phyloP scores from a whole-genome alignment of 2,329 filamentous ascomycete species.

The Exutisphaerella laricina region DNA sequence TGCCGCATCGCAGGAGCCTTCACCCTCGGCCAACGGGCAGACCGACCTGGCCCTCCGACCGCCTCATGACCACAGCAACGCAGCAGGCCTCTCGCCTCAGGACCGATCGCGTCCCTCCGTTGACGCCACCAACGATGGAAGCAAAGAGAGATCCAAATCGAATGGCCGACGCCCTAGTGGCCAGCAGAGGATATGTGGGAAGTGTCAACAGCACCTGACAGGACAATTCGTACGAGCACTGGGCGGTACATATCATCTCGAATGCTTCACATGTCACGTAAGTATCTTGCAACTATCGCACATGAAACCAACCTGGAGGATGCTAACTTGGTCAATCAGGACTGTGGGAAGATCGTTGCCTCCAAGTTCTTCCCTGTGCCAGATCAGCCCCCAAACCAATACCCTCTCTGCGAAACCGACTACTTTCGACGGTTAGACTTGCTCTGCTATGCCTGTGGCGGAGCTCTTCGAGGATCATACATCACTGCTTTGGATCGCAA shows the following conservation, averaged over 20 bases:
- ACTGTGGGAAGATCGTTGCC: conserved; percentile 93
- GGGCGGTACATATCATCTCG: conserved; percentile 89
- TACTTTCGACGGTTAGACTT: conserved; percentile 91
- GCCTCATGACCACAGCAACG: conserved; percentile 9
- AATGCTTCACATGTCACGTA: conserved; percentile 97
- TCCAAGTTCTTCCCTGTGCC: conserved; percentile 99
- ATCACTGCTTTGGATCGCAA: conserved; percentile 97
- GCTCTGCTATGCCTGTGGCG: conserved; percentile 85
- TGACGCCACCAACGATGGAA: conserved; percentile 17
- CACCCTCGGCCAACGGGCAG: conserved; percentile 17
- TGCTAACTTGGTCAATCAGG: conserved; percentile 52
- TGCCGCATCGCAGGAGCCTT: conserved; percentile 7
- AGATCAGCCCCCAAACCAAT: conserved; percentile 81
- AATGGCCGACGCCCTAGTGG: conserved; percentile 28
- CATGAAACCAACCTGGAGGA: conserved; percentile 7
- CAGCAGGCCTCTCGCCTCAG: conserved; percentile 8
- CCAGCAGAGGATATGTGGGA: conserved; percentile 57
- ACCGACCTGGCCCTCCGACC: conserved; percentile 14
- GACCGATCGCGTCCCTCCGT: conserved; percentile 10
- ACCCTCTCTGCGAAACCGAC: conserved; percentile 94
- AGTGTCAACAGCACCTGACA: conserved; percentile 80
- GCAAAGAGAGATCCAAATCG: conserved; percentile 24
- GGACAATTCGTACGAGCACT: conserved; percentile 95
- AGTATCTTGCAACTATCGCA: conserved; percentile 35
- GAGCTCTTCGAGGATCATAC: conserved; percentile 90